These are phyloP conservation scores for Eragrostis tef DNA, from an alignment of 202 grass and related monocot species.

Conservation along the genomic window DNA sequence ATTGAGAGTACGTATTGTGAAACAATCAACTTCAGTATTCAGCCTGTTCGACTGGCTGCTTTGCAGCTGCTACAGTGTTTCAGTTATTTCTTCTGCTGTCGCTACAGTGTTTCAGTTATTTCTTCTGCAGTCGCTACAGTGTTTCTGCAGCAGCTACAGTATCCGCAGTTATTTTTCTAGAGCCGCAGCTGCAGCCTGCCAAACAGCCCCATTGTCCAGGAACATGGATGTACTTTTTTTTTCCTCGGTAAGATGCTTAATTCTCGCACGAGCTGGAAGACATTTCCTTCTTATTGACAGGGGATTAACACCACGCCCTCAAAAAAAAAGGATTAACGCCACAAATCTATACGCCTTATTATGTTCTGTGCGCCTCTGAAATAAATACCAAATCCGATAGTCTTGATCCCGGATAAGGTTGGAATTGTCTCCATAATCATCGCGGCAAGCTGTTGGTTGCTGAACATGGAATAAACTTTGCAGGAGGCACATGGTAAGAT, in stretches of 20 bases:
- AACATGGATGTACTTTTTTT: neutral
- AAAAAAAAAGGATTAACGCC: neutral
- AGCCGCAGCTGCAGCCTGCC: too few relatives aligned
- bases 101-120: too few relatives aligned
- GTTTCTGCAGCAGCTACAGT: too few relatives aligned
- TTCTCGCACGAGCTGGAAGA: neutral
- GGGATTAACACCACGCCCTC: neutral
- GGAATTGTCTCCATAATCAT: conserved; percentile 31
- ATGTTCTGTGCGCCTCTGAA: neutral
- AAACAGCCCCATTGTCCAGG: too few relatives aligned
- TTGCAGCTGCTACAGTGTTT: too few relatives aligned
- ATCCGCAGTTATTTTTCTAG: too few relatives aligned
- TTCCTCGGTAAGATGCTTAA: too few relatives aligned
- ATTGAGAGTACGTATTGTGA: neutral
- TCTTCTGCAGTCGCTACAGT: too few relatives aligned
- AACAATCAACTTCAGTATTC: neutral
- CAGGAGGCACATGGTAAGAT: conserved; percentile 37
- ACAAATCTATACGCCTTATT: neutral
- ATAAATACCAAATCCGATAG: neutral
- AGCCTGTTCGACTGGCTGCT: too few relatives aligned
- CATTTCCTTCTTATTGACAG: neutral
- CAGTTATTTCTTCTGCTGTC: too few relatives aligned
- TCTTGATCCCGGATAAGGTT: conserved; percentile 16
- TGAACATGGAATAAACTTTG: conserved; percentile 37
- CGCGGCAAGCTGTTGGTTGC: neutral